Evolutionary conservation across 805 yeast species (phyloP).

Genomic region (Priceomyces fermenticarens): DNA sequence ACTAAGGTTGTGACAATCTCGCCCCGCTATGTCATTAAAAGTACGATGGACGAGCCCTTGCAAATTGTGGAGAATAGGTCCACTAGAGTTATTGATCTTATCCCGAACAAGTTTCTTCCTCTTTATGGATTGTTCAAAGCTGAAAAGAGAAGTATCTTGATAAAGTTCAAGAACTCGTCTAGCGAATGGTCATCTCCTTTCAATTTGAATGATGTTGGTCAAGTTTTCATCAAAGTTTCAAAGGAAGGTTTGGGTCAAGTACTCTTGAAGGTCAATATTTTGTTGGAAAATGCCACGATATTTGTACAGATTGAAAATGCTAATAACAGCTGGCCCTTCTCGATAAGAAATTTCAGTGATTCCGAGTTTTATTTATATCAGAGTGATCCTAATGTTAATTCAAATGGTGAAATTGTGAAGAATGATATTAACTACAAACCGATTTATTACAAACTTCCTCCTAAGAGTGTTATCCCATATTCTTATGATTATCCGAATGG

Average conservation of each 20-base stretch:
- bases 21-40: constrained; percentile 78
- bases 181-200: constrained; percentile 88
- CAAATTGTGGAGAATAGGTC: constrained; percentile 69
- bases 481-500: constrained; percentile 98
- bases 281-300: constrained; percentile 78
- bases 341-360: constrained; percentile 86
- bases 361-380: constrained; percentile 86
- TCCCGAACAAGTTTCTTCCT: constrained; percentile 49
- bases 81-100: constrained; percentile 45
- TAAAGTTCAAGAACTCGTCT: constrained; percentile 55
- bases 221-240: constrained; percentile 66
- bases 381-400: constrained; percentile 68
- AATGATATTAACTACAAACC: constrained; percentile 66
- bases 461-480: constrained; percentile 94
- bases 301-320: constrained; percentile 75
- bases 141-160: constrained; percentile 55
- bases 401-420: constrained; percentile 54
- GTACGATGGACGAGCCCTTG: constrained; percentile 54
- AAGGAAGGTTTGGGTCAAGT: constrained; percentile 65
- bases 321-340: constrained; percentile 83
- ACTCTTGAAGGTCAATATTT: constrained; percentile 66
- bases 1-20: constrained; percentile 76
- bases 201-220: constrained; percentile 79
- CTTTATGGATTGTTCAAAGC: constrained; percentile 60
- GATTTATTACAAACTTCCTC: constrained; percentile 75